These are phyloP conservation scores for Euphorbia tirucalli DNA, from an alignment of 345 rosid genomes.

Conservation along the genomic window DNA sequence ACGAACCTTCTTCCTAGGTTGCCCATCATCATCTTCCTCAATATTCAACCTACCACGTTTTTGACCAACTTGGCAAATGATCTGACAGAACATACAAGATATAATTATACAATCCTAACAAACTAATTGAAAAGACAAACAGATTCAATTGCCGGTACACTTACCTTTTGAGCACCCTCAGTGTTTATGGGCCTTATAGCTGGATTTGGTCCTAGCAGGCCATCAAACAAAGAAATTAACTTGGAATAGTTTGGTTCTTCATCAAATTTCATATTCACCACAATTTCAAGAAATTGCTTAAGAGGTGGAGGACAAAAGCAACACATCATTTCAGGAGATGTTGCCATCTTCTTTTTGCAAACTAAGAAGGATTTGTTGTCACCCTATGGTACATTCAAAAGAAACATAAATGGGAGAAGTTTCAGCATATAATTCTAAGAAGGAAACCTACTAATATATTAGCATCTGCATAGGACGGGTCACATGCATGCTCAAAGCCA, in stretches of 20 bases:
- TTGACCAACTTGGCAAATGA: constrained; percentile 51
- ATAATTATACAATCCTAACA: constrained; percentile 11
- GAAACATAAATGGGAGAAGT: neutral
- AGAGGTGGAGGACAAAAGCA: constrained; percentile 33
- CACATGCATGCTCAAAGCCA: neutral
- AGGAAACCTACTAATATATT: neutral
- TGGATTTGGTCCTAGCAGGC: constrained; percentile 33
- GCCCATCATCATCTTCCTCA: constrained; percentile 36
- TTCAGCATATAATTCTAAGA: neutral
- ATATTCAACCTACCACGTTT: constrained; percentile 34
- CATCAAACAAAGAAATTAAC: constrained; percentile 31
- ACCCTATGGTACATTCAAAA: constrained; percentile 11
- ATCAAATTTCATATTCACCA: constrained; percentile 38
- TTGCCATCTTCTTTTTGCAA: constrained; percentile 40
- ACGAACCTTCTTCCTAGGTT: constrained; percentile 32
- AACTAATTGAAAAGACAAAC: neutral
- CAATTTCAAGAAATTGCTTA: constrained; percentile 31
- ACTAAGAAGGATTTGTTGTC: constrained; percentile 37
- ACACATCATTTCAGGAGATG: constrained; percentile 35
- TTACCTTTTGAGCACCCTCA: constrained; percentile 38
- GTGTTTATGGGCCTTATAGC: constrained; percentile 38
- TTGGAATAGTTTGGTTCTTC: constrained; percentile 37
- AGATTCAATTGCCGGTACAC: neutral
- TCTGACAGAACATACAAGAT: constrained; percentile 36
- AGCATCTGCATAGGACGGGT: neutral